These are phyloP conservation scores for Debaryomyces udenii DNA, from an alignment of 1,139 yeast genomes.

Conservation along the genomic window DNA sequence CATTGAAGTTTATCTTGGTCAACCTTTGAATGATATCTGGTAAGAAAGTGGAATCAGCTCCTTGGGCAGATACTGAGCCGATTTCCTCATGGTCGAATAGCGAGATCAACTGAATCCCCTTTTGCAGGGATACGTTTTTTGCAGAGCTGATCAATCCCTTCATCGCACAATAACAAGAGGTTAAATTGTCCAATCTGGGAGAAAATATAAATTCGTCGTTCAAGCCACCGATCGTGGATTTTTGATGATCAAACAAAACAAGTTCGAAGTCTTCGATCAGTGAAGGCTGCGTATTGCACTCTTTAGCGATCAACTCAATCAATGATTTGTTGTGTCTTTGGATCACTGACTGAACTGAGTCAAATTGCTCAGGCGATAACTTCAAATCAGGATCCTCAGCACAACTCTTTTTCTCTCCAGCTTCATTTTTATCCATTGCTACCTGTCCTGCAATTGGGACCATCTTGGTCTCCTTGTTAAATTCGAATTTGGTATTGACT, in stretches of 20 bases:
- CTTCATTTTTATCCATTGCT: conserved; percentile 35
- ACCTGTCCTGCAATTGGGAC: conserved; percentile 84
- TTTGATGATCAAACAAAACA: conserved; percentile 83
- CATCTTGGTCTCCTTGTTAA: conserved; percentile 85
- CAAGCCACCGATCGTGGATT: conserved; percentile 81
- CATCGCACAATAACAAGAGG: conserved; percentile 81
- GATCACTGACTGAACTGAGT: conserved; percentile 65
- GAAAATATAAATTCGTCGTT: conserved; percentile 90
- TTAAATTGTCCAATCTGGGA: conserved; percentile 90
- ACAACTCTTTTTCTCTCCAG: conserved; percentile 28
- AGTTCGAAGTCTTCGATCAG: conserved; percentile 90
- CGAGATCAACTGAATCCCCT: conserved; percentile 70
- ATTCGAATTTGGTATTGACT: conserved; percentile 77
- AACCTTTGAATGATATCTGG: conserved; percentile 76
- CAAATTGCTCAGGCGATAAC: conserved; percentile 57
- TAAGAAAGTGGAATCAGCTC: conserved; percentile 90
- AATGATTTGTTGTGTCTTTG: conserved; percentile 78
- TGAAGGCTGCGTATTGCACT: conserved; percentile 48
- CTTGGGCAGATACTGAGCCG: conserved; percentile 93
- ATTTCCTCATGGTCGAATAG: conserved; percentile 95
- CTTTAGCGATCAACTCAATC: conserved; percentile 67
- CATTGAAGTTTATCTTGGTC: conserved; percentile 42
- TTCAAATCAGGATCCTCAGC: conserved; percentile 49
- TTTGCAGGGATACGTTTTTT: conserved; percentile 43
- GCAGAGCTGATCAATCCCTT: conserved; percentile 67